These are phyloP conservation scores for Leccinum aurantiacum DNA, from an alignment of 768 basidiomycete species.

Conservation along the genomic window DNA sequence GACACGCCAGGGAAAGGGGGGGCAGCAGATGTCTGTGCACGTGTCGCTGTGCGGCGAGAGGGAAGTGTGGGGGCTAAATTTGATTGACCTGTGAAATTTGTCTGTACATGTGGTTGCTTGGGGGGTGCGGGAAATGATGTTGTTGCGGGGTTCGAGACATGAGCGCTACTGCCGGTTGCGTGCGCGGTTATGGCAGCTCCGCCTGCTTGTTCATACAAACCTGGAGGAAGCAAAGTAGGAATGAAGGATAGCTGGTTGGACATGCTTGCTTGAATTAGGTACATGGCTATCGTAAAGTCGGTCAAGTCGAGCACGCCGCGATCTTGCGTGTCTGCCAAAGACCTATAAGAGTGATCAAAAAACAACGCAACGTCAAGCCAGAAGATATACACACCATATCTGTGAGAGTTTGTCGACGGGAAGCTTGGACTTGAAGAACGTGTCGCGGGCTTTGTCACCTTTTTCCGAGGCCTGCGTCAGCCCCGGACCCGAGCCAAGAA, in stretches of 20 bases:
- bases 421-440: conserved; percentile 91
- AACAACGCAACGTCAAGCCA: background rate
- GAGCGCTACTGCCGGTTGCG: conserved; percentile 57
- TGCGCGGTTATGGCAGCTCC: conserved; percentile 47
- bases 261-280: conserved; percentile 93
- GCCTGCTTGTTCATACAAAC: conserved; percentile 80
- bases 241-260: conserved; percentile 68
- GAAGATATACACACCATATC: conserved; percentile 69
- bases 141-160: conserved; percentile 56
- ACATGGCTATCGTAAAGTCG: conserved; percentile 96
- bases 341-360: conserved; percentile 49
- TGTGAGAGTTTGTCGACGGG: conserved; percentile 83
- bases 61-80: conserved; percentile 25
- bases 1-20: conserved; percentile 32
- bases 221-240: conserved; percentile 75
- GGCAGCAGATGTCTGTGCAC: conserved; percentile 20
- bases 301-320: conserved; percentile 84
- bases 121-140: conserved; percentile 46
- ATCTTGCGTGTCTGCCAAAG: conserved; percentile 91
- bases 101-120: conserved; percentile 64
- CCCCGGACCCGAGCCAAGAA: background rate
- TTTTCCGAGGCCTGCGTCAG: conserved; percentile 26
- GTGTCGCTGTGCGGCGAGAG: conserved; percentile 22
- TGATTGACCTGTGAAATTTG: conserved; percentile 45
- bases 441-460: conserved; percentile 84